Evolutionary conservation across 192 early-diverging fungal genomes (phyloP).

Genomic region (Dissophora globulifera): DNA sequence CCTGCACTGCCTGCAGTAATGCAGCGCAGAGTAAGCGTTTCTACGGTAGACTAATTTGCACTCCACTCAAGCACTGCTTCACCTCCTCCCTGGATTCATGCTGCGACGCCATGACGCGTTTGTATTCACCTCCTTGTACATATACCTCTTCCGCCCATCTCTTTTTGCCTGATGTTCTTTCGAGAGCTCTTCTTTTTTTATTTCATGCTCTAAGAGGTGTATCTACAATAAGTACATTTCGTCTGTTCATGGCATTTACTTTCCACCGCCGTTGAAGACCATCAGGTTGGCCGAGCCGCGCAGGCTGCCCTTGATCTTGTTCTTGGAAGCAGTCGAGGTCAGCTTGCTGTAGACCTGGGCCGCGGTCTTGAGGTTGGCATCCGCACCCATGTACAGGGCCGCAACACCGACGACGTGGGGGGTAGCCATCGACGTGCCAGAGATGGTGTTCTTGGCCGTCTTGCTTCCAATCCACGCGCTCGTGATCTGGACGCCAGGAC

Average conservation of each 20-base stretch:
- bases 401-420: constrained; percentile 93
- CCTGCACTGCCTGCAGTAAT: too few relatives aligned
- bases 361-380: constrained; percentile 53
- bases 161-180: too few relatives aligned
- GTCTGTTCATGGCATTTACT: constrained; percentile 28
- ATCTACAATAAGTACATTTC: too few relatives aligned
- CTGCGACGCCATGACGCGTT: too few relatives aligned
- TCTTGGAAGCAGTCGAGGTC: constrained; percentile 60
- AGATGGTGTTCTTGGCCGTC: constrained; percentile 85
- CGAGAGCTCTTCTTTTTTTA: too few relatives aligned
- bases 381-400: constrained; percentile 69
- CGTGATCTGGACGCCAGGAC: constrained; percentile 88
- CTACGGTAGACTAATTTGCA: too few relatives aligned
- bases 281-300: constrained; percentile 67
- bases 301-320: constrained; percentile 60
- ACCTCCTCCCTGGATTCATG: too few relatives aligned
- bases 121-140: too few relatives aligned
- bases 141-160: too few relatives aligned
- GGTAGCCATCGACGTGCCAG: constrained; percentile 95
- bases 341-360: constrained; percentile 69
- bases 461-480: constrained; percentile 83
- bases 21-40: too few relatives aligned
- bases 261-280: constrained; percentile 65
- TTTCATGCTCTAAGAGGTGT: too few relatives aligned
- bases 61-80: too few relatives aligned